Base-by-base conservation (phyloP, 2,329 filamentous ascomycete genomes). In the Phoma herbarum region DNA sequence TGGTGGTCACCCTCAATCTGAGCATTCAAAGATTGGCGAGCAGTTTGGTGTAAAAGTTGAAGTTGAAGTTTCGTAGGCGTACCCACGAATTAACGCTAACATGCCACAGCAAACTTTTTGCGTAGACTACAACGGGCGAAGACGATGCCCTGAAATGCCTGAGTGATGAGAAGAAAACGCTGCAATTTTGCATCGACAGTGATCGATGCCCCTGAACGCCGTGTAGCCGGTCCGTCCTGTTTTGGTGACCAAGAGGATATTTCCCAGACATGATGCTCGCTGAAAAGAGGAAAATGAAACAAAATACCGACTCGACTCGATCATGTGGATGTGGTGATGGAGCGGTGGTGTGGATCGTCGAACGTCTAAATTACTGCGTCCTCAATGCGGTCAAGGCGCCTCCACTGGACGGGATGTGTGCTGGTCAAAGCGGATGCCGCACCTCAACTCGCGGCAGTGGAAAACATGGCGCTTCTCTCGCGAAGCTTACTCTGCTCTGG, bases 311-410 rank as follows among this genome's bases (percentile, higher is more conserved):
- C 50, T 50, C 61, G 42, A 61, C 63, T 72, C 68, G 50, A 60
- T 59, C 57, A 62, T 41, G 50, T 49, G 50, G 44, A 52, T 57
- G 53, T 54, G 54, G 49, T 65, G 63, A 65, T 62, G 63, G 55
- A 65, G 62, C 50, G 61, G 62, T 64, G 62, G 62, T 62, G 61
- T 59, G 63, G 65, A 67, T 73, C 63, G 60, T 69, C 64, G 64
- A 70, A 68, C 63, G 64, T 75, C 73, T 75, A 76, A 73, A 77
- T 72, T 72, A 76, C 65, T 69, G 65, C 68, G 59, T 68, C 62
- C 64, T 64, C 63, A 63, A 63, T 61, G 59, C 63, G 67, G 67
- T 59, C 59, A 57, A 56, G 55, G 59, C 65, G 67, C 60, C 50
- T 62, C 68, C 60, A 64, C 54, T 63, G 63, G 69, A 64, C 62